phyloP scores from a whole-genome alignment of 306 rosid species.

The Ochetophila trinervis region DNA sequence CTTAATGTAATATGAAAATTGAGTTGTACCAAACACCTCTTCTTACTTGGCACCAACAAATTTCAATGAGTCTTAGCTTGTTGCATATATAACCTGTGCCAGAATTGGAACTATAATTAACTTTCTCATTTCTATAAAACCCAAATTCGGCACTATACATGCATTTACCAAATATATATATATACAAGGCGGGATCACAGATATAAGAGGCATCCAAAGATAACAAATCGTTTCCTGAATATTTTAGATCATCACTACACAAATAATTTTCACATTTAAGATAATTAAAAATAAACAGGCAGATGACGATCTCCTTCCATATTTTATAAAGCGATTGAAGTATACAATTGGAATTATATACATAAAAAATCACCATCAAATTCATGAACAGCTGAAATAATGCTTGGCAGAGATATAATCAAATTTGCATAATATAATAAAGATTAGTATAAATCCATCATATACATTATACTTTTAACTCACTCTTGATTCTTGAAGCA shows the following conservation, averaged over 20 bases:
- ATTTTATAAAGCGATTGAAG: neutral
- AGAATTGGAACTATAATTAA: conserved; percentile 17
- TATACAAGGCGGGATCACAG: neutral
- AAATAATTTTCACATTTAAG: neutral
- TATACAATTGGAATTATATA: conserved; percentile 5
- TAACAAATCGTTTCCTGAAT: neutral
- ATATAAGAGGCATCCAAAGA: neutral
- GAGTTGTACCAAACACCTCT: conserved; percentile 22
- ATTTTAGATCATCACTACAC: conserved; percentile 4
- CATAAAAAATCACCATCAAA: conserved; percentile 8
- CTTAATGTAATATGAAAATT: conserved; percentile 10
- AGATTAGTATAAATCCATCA: conserved; percentile 1
- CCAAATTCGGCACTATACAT: conserved; percentile 5
- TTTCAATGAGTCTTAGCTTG: conserved; percentile 17
- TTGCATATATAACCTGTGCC: conserved; percentile 30
- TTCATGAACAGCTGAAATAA: neutral
- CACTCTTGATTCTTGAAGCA: neutral
- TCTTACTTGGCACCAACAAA: conserved; percentile 15
- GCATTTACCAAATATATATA: neutral
- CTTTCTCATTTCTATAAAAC: neutral
- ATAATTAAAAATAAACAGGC: neutral
- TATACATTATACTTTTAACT: conserved; percentile 12
- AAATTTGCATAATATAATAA: neutral
- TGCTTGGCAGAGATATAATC: conserved; percentile 1
- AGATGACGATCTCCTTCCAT: neutral